A percentile compares a stretch with the other conserved stretches of the same genome.
Conservation (phyloP, 257 asterid genomes). For the Forsythia suspensa region DNA sequence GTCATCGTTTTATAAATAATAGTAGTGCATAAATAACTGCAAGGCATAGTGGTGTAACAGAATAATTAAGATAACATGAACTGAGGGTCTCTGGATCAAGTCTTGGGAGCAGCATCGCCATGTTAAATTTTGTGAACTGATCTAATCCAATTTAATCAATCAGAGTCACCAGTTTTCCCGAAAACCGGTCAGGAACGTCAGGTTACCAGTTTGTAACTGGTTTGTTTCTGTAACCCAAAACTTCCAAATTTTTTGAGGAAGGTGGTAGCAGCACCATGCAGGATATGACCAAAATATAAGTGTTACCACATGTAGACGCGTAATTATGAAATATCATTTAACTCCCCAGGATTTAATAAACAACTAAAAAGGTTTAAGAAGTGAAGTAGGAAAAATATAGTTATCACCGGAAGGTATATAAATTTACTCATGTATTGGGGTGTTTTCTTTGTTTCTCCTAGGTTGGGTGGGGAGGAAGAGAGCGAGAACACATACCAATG, state of each 20-base stretch:
- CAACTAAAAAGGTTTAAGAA: background rate
- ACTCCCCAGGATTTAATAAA: background rate
- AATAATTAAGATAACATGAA: too few relatives aligned
- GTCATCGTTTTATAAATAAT: too few relatives aligned
- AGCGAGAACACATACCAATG: slow-evolving; percentile 52
- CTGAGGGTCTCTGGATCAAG: too few relatives aligned
- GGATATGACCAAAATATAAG: background rate
- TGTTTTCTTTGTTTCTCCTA: too few relatives aligned
- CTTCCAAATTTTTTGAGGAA: too few relatives aligned
- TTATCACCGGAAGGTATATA: background rate
- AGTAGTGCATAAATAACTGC: too few relatives aligned
- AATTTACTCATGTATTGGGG: background rate
- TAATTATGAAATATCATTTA: background rate
- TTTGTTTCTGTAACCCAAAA: background rate
- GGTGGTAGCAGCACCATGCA: background rate
- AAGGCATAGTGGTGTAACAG: too few relatives aligned
- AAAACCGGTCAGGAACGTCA: background rate
- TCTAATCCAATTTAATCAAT: background rate
- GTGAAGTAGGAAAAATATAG: background rate
- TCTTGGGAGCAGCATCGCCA: background rate
- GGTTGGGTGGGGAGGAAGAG: background rate
- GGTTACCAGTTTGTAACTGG: background rate
- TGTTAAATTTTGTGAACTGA: background rate
- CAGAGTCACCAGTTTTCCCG: background rate
- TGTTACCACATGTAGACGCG: background rate